These are phyloP conservation scores for Talaromyces piceae DNA, from an alignment of 2,329 filamentous ascomycete genomes.

Conservation along the genomic window DNA sequence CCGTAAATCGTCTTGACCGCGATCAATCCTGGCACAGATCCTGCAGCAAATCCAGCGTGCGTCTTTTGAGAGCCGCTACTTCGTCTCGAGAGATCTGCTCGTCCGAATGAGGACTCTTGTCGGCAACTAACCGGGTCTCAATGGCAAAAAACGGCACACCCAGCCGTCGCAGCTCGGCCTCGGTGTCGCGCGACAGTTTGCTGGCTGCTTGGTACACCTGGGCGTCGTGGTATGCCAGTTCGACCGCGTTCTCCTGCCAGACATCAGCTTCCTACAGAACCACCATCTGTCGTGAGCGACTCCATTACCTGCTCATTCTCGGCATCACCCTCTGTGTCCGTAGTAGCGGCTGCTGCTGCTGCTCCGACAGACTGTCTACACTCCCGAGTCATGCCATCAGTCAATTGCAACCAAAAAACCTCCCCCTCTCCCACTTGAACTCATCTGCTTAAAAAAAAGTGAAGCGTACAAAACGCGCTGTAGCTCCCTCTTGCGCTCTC, in stretches of 20 bases:
- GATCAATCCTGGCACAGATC: constrained; percentile 40
- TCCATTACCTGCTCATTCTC: neutral
- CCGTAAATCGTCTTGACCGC: no score
- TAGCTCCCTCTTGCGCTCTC: constrained; percentile 47
- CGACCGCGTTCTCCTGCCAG: constrained; percentile 45
- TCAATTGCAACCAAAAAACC: neutral
- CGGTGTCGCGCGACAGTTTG: constrained; percentile 54
- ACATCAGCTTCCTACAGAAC: no score
- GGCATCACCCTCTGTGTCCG: neutral
- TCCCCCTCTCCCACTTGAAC: no score
- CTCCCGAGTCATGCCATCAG: no score
- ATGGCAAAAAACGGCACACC: constrained; percentile 57
- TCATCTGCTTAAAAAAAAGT: neutral
- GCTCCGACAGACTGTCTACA: constrained; percentile 41
- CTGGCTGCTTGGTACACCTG: constrained; percentile 56
- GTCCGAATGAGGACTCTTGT: constrained; percentile 21
- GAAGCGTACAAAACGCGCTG: constrained; percentile 47
- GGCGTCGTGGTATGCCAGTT: constrained; percentile 51
- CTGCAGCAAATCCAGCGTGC: constrained; percentile 45
- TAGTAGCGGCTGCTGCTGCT: constrained; percentile 9
- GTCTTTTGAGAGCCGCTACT: constrained; percentile 37
- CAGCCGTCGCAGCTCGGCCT: constrained; percentile 47
- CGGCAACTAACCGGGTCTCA: constrained; percentile 29
- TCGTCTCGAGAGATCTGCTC: constrained; percentile 28
- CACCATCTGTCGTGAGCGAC: no score